Evolutionary conservation across 2,329 filamentous ascomycete species (phyloP).

Genomic region (Fusarium xyrophilum): DNA sequence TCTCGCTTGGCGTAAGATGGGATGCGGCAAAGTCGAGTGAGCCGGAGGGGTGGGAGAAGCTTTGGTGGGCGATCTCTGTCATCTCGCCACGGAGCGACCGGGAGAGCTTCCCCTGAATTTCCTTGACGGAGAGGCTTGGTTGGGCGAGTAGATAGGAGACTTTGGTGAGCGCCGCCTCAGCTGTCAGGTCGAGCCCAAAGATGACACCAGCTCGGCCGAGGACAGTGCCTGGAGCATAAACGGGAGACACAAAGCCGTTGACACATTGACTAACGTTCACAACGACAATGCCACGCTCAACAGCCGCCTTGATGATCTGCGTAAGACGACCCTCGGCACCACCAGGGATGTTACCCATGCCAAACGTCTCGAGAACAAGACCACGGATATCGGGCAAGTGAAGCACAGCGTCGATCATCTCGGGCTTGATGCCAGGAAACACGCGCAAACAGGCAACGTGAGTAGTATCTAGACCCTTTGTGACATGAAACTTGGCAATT

Average conservation of each 20-base stretch:
- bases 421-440: slow-evolving; percentile 91
- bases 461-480: slow-evolving; percentile 79
- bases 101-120: slow-evolving; percentile 75
- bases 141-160: slow-evolving; percentile 82
- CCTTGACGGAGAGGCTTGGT: slow-evolving; percentile 66
- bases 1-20: slow-evolving; percentile 57
- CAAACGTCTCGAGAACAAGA: slow-evolving; percentile 88
- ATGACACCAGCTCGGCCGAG: slow-evolving; percentile 85
- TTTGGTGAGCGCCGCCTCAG: slow-evolving; percentile 90
- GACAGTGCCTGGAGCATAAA: slow-evolving; percentile 80
- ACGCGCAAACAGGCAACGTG: slow-evolving; percentile 89
- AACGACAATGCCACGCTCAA: slow-evolving; percentile 81
- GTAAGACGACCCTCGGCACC: slow-evolving; percentile 81
- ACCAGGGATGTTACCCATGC: slow-evolving; percentile 88
- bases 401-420: slow-evolving; percentile 88
- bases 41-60: slow-evolving; percentile 76
- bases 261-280: slow-evolving; percentile 93
- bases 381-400: slow-evolving; percentile 78
- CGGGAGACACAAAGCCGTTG: slow-evolving; percentile 75
- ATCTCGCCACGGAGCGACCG: slow-evolving; percentile 82
- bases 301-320: slow-evolving; percentile 76
- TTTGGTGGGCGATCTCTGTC: slow-evolving; percentile 74
- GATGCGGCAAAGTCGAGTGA: slow-evolving; percentile 53
- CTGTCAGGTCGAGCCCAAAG: slow-evolving; percentile 87
- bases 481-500: slow-evolving; percentile 76